These are phyloP conservation scores for Alternaria atra DNA, from an alignment of 2,329 filamentous ascomycete genomes.

Conservation along the genomic window DNA sequence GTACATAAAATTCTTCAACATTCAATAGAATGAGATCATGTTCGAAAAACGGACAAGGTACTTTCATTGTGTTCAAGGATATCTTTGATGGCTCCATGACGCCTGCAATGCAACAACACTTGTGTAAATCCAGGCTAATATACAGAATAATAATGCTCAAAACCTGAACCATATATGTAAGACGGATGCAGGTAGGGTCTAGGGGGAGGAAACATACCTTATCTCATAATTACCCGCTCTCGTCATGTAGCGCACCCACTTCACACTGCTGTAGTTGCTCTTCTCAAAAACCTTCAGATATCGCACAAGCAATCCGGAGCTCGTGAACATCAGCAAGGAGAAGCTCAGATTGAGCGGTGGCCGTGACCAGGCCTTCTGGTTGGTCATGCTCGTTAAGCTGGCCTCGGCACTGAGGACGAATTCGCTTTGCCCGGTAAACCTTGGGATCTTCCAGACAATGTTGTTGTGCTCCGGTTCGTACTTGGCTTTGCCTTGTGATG, in stretches of 20 bases:
- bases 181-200: not conserved
- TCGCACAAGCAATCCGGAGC: constrained; percentile 86
- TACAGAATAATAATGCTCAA: constrained; percentile 14
- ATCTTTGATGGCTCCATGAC: constrained; percentile 23
- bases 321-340: constrained; percentile 97
- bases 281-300: constrained; percentile 99
- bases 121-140: constrained; percentile 1
- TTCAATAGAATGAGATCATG: not conserved
- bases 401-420: constrained; percentile 95
- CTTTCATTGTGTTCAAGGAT: constrained; percentile 16
- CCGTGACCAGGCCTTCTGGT: constrained; percentile 95
- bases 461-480: constrained; percentile 98
- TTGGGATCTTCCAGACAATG: constrained; percentile 98
- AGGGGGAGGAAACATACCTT: constrained; percentile 61
- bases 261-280: constrained; percentile 97
- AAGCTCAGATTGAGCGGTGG: constrained; percentile 93
- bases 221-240: constrained; percentile 98
- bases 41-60: constrained; percentile 8
- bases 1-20: too few relatives aligned
- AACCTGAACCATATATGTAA: constrained; percentile 10
- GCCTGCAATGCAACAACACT: constrained; percentile 36
- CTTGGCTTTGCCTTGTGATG: constrained; percentile 95
- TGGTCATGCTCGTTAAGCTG: constrained; percentile 93
- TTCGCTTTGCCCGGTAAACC: constrained; percentile 98
- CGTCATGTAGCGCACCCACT: constrained; percentile 99